These are phyloP conservation scores for Mucor saturninus DNA, from an alignment of 371 early-diverging fungal genomes.

Conservation along the genomic window DNA sequence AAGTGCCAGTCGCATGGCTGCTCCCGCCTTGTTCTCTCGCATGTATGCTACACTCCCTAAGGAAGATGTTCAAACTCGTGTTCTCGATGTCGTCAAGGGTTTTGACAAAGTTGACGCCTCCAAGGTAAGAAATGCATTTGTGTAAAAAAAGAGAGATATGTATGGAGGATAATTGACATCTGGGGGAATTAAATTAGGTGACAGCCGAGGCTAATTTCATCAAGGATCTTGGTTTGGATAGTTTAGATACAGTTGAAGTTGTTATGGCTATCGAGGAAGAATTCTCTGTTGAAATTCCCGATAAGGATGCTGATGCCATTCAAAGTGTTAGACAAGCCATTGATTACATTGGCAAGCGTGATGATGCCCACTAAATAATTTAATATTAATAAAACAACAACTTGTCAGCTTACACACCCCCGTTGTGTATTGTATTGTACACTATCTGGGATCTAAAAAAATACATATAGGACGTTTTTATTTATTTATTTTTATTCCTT, in stretches of 20 bases:
- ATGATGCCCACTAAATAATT: conserved; percentile 76
- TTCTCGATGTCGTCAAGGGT: conserved; percentile 84
- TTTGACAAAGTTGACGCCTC: conserved; percentile 93
- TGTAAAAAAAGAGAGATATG: neutral
- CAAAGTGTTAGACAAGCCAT: conserved; percentile 87
- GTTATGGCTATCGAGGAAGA: conserved; percentile 99
- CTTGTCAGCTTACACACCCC: neutral
- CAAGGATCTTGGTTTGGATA: conserved; percentile 95
- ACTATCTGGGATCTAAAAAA: conserved; percentile 3
- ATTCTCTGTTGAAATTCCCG: conserved; percentile 96
- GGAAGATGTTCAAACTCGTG: conserved; percentile 76
- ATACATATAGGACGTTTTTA: neutral
- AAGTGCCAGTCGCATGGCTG: conserved; percentile 16
- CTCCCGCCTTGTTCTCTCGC: conserved; percentile 40
- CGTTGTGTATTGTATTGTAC: neutral
- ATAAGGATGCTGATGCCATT: conserved; percentile 97
- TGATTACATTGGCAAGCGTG: conserved; percentile 78
- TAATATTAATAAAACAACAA: neutral
- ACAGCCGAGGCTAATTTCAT: conserved; percentile 84
- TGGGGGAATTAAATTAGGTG: conserved; percentile 58
- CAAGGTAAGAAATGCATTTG: conserved; percentile 68
- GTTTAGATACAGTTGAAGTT: conserved; percentile 96
- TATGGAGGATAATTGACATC: neutral
- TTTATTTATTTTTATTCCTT: neutral
- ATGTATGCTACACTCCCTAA: conserved; percentile 60